Base-by-base conservation (phyloP, 495 filamentous ascomycete species). In the Aspergillus bertholletiae region DNA sequence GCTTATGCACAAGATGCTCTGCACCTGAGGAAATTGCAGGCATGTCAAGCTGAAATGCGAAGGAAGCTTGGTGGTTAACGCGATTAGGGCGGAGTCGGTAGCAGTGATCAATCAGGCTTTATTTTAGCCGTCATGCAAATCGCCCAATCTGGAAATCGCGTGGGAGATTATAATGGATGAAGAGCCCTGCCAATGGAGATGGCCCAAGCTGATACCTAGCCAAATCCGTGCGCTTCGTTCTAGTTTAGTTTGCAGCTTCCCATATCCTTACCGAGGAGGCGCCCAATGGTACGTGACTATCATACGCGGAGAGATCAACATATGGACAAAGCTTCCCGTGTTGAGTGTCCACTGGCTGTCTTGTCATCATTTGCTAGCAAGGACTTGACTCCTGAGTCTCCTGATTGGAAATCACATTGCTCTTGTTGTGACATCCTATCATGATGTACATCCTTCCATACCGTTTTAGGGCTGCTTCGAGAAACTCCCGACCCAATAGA, bases 301-400 rank as follows among this genome's bases (percentile, higher is more conserved):
- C 30, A 34, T 9, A 13, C 30, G 9, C 9, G 30, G 12, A 34
- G 4, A 27, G 44, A 46, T 46, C 44, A 46, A 8, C 44, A 46
- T 27, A 24, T 46, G 22, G 22, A 46, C 44, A 46, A 46, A 46
- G 44, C 44, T 24, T 24, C 44, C 44, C 44, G 41, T 45, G 20
- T 24, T 22, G 23, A 12, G 30, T 12, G 9, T 34, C 30, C 30
- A 34, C 30, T 34, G 7, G 13, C 30, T 34, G 30, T 34, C 30
- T 12, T 34, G 30, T 34, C 30, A 12, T 12, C 7, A 34, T 9
- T 34, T 34, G 9, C 30, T 34, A 13, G 9, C 30, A 34, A 12
- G 30, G 30, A 34, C 30, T 13, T 9, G 30, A 34, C 7, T 34
- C 30, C 30, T 34, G 12, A 13, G 2, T 3, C 13, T 34, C 13